Evolutionary conservation across 2,329 filamentous ascomycete species (phyloP).

Genomic region (Diaporthe humulicola): DNA sequence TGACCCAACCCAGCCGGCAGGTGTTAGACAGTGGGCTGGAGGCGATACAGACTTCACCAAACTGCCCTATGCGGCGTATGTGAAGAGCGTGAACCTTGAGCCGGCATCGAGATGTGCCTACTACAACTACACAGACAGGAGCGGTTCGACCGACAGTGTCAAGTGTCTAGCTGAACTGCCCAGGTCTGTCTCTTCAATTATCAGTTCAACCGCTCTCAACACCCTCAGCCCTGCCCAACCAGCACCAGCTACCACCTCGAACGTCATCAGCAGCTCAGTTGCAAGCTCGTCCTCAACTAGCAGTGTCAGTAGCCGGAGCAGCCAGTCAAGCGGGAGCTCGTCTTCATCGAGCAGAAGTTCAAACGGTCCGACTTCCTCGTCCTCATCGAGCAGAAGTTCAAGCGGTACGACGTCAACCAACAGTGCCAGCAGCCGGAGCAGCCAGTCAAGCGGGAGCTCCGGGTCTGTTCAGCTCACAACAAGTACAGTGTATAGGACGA

Average conservation of each 20-base stretch:
- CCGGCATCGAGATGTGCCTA: constrained; percentile 24
- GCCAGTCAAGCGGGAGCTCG: background rate
- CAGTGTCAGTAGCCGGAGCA: background rate
- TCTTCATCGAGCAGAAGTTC: no score
- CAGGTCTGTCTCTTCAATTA: background rate
- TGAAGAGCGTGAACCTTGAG: constrained; percentile 18
- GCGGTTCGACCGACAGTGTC: constrained; percentile 6
- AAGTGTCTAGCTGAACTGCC: constrained; percentile 15
- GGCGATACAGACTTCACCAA: background rate
- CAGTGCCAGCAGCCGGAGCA: background rate
- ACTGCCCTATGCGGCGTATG: constrained; percentile 2
- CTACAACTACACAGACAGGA: constrained; percentile 29
- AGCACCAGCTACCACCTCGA: constrained; percentile 13
- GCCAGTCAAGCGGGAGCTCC: background rate
- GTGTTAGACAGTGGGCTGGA: constrained; percentile 28
- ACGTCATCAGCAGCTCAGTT: background rate
- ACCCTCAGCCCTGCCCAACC: background rate
- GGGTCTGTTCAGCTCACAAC: constrained; percentile 21
- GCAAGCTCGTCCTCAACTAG: background rate
- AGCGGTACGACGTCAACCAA: background rate
- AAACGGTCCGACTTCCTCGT: no score
- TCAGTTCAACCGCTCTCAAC: constrained; percentile 2
- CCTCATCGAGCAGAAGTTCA: background rate
- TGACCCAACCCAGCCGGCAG: background rate
- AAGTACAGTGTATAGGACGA: constrained; percentile 19